Evolutionary conservation across 1,284 basidiomycete genomes (phyloP), one percentile per base, ranked within the genome.

Genomic region (Mycena sp.): DNA sequence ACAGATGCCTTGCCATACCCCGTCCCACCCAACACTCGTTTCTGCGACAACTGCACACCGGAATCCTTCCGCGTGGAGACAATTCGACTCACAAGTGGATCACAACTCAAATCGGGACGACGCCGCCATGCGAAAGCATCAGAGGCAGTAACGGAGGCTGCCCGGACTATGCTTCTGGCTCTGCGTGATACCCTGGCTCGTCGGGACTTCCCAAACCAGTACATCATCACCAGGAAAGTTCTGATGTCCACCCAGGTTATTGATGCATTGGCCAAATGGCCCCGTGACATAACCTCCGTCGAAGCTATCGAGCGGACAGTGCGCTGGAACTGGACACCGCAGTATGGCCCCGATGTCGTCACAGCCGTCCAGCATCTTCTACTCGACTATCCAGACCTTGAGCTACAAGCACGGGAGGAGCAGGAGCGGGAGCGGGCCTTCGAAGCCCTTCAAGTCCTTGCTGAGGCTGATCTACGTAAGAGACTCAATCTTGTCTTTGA

Each of bases 161-260:
- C n/a, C n/a, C n/a, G n/a, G n/a, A n/a, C n/a, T n/a, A n/a, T n/a
- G n/a, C n/a, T n/a, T n/a, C n/a, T n/a, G n/a, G n/a, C n/a, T n/a
- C n/a, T n/a, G n/a, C n/a, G n/a, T n/a, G n/a, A n/a, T n/a, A n/a
- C n/a, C n/a, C n/a, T n/a, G n/a, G n/a, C 50, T 5, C 32, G 23
- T 3, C n/a, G 23, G 16, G 14, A 59, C 17, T 63, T 38, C 17
- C 56, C 64, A 1, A 25, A 38, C 5, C 56, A 56, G 23, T 38
- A 54, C 21, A 58, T 66, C 12, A 28, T 66, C 16, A 54, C 61
- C 11, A 61, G 55, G 1, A 58, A 56, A 26, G 43, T 55, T 16
- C 19, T 53, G 12, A 53, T 61, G 51, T 61, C 58, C 4, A 30
- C 60, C 52, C 3, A 32, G 11, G 19, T 58, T 28, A 32, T 64